These are phyloP conservation scores for Kodamaea lidongshanica DNA, from an alignment of 805 yeast genomes.

Conservation along the genomic window DNA sequence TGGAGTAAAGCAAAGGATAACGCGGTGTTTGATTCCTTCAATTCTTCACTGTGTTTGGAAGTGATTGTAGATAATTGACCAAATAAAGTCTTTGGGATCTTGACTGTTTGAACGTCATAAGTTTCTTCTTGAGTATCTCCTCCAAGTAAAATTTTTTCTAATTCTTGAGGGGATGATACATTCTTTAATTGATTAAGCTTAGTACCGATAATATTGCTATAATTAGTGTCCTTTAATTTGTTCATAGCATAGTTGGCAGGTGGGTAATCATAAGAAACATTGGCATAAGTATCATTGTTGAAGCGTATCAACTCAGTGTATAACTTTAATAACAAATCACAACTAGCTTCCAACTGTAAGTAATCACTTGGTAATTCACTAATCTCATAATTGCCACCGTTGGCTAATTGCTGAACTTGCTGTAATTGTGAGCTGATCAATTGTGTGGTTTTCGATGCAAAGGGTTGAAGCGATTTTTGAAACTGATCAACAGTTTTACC, in stretches of 20 bases:
- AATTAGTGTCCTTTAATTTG: conserved; percentile 61
- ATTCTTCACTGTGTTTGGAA: conserved; percentile 42
- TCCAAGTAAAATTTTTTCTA: conserved; percentile 51
- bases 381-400: conserved; percentile 45
- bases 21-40: conserved; percentile 41
- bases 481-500: conserved; percentile 42
- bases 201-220: conserved; percentile 50
- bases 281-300: conserved; percentile 53
- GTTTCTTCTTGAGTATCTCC: conserved; percentile 13
- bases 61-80: conserved; percentile 63
- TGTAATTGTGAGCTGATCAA: conserved; percentile 60
- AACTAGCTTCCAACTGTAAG: conserved; percentile 57
- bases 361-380: conserved; percentile 73
- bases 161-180: conserved; percentile 62
- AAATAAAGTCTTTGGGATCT: conserved; percentile 64
- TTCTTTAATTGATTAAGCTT: conserved; percentile 55
- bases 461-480: conserved; percentile 43
- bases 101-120: conserved; percentile 26
- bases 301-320: conserved; percentile 45
- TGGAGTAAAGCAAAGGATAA: conserved; percentile 50
- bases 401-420: conserved; percentile 35
- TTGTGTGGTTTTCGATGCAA: conserved; percentile 54
- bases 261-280: conserved; percentile 77
- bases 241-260: conserved; percentile 45
- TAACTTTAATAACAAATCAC: conserved; percentile 57